Percentiles rank a stretch among this genome's conserved stretches.
phyloP scores from a whole-genome alignment of 345 rosid species.

The Mallotus nudiflorus region DNA sequence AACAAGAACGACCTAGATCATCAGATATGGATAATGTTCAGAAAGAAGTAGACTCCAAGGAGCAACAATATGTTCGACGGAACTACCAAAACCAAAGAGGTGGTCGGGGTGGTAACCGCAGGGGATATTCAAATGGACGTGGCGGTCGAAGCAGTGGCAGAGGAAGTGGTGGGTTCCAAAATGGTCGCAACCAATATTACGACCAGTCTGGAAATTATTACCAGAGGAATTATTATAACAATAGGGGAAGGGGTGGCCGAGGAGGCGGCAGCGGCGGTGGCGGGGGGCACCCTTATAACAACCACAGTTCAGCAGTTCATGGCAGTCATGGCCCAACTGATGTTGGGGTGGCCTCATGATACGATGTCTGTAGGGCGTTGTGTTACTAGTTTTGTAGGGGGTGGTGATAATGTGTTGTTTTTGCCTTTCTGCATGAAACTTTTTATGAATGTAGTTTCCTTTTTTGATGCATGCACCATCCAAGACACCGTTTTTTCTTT shows the following conservation, averaged over 20 bases:
- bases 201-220: constrained; percentile 69
- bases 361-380: not conserved
- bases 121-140: constrained; percentile 68
- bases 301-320: constrained; percentile 42
- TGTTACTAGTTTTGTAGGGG: constrained; percentile 7
- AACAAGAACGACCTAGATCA: constrained; percentile 44
- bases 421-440: constrained; percentile 12
- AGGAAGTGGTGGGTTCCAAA: constrained; percentile 59
- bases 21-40: constrained; percentile 42
- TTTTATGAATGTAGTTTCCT: not conserved
- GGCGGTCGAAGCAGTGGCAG: constrained; percentile 72
- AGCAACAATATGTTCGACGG: constrained; percentile 62
- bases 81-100: constrained; percentile 68
- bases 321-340: constrained; percentile 53
- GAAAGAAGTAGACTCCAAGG: constrained; percentile 39
- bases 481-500: constrained; percentile 4
- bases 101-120: constrained; percentile 58
- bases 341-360: constrained; percentile 52
- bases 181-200: constrained; percentile 60
- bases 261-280: constrained; percentile 60
- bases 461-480: constrained; percentile 13
- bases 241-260: constrained; percentile 57
- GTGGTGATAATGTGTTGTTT: constrained; percentile 13
- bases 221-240: constrained; percentile 65
- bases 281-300: constrained; percentile 46